A percentile compares a stretch with the other conserved stretches of the same genome.
phyloP scores from a whole-genome alignment of 768 basidiomycete species.

The Tremella mesenterica region DNA sequence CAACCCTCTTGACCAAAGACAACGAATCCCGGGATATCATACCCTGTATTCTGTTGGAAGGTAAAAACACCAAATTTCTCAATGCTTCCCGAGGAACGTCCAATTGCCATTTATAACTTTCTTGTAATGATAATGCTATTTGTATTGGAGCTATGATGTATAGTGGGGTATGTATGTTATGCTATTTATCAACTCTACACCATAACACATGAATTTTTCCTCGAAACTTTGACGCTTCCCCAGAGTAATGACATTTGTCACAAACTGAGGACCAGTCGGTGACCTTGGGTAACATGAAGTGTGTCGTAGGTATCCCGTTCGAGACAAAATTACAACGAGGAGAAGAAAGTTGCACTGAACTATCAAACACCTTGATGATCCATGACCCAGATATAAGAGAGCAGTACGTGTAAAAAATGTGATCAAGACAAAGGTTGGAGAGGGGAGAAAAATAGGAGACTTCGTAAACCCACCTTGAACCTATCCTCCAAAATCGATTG shows the following conservation, averaged over 20 bases:
- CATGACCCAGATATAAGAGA: not conserved
- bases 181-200: slow-evolving; percentile 6
- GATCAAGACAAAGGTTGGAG: not conserved
- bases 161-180: slow-evolving; percentile 42
- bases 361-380: too few relatives aligned
- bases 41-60: too few relatives aligned
- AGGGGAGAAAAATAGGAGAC: slow-evolving; percentile 2
- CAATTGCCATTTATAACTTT: slow-evolving; percentile 63
- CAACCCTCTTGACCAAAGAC: too few relatives aligned
- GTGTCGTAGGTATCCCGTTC: too few relatives aligned
- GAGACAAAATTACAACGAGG: too few relatives aligned
- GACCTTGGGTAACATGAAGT: too few relatives aligned
- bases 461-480: slow-evolving; percentile 55
- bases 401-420: too few relatives aligned
- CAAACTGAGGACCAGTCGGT: too few relatives aligned
- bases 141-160: slow-evolving; percentile 53
- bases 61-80: slow-evolving; percentile 23
- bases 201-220: not conserved
- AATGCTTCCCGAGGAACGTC: slow-evolving; percentile 49
- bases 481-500: slow-evolving; percentile 65
- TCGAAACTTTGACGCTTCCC: too few relatives aligned
- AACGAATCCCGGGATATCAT: too few relatives aligned
- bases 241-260: too few relatives aligned
- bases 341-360: too few relatives aligned
- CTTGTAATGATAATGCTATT: slow-evolving; percentile 50